Conservation (phyloP, 2,329 filamentous ascomycete genomes). For the Botrytis aclada region DNA sequence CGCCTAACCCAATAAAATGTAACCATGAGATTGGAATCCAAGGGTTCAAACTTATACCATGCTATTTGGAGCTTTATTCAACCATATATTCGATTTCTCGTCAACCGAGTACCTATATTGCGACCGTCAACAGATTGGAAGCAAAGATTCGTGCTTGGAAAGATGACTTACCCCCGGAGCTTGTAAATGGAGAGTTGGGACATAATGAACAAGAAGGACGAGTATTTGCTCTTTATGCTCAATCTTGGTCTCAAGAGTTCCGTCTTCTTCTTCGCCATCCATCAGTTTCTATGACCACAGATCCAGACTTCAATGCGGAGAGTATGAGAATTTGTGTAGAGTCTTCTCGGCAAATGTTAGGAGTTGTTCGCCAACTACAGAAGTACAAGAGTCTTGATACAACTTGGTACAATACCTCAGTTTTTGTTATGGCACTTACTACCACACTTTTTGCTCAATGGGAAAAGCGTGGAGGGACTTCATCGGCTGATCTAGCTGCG, state of each 20-base stretch:
- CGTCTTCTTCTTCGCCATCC: slow-evolving; percentile 60
- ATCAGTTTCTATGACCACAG: slow-evolving; percentile 54
- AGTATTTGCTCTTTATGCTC: slow-evolving; percentile 53
- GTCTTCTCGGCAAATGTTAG: slow-evolving; percentile 61
- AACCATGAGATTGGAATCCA: slow-evolving; percentile 64
- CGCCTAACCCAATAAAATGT: slow-evolving; percentile 59
- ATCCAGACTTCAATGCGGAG: slow-evolving; percentile 55
- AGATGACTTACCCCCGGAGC: slow-evolving; percentile 58
- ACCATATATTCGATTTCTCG: slow-evolving; percentile 70
- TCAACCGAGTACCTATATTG: slow-evolving; percentile 60
- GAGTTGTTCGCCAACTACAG: slow-evolving; percentile 56
- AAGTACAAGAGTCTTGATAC: slow-evolving; percentile 68
- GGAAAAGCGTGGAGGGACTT: slow-evolving; percentile 61
- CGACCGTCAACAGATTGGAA: slow-evolving; percentile 63
- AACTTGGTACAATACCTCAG: slow-evolving; percentile 72
- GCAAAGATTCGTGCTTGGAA: slow-evolving; percentile 61
- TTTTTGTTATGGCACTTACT: slow-evolving; percentile 71
- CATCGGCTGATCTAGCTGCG: slow-evolving; percentile 54
- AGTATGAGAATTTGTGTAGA: slow-evolving; percentile 65
- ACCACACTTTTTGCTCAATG: slow-evolving; percentile 68
- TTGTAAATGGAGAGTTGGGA: slow-evolving; percentile 47
- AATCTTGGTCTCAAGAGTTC: slow-evolving; percentile 55
- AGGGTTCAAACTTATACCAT: slow-evolving; percentile 60
- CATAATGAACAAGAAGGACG: slow-evolving; percentile 43
- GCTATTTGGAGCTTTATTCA: slow-evolving; percentile 71